Base-by-base conservation (phyloP, 2,329 filamentous ascomycete genomes). In the Pseudogymnoascus sp. region DNA sequence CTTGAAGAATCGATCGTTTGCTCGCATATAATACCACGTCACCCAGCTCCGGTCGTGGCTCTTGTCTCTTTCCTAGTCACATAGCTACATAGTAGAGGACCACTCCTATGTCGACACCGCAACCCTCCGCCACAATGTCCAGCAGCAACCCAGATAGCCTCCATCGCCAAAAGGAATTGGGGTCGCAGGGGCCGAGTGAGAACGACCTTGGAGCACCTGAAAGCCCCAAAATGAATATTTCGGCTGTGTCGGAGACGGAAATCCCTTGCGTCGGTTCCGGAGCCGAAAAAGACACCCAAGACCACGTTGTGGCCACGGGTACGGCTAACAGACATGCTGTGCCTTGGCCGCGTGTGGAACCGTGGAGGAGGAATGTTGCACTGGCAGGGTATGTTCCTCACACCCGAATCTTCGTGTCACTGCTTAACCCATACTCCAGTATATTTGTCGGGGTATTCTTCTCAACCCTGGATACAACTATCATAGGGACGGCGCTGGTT, bases 401-500 rank as follows among this genome's bases (percentile, higher is more conserved):
- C 15, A 3, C n/a, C 7, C 8, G 13, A 55, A 55, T 33, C 9
- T 55, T 33, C 8, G 15, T 44, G 21, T 9, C 29, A 55, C 29
- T 33, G n/a, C 48, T 55, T 21, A 55, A n/a, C 48, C 4, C 31
- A 33, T 21, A 7, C 15, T 60, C 4, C 15, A 84, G 80, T 8
- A 71, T 83, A 12, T 78, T 75, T 17, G 71, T 80, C 5, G 83
- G 82, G 2, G 75, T 86, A 0, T 82, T 84, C 61, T 76, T 86
- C 58, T 81, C 84, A 29, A 78, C 84, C 67, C 70, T 85, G n/a
- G 83, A 86, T 69, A 79, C 80, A 1, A 83, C 83, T 3, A 85
- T 86, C 38, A 80, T 86, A 1, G 82, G 83, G 1, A 85, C 83
- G 10, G 81, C 80, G 48, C 71, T 86, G 8, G 81, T 81, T 66